Base-by-base conservation (phyloP, 306 rosid species). In the Trifolium fragiferum region DNA sequence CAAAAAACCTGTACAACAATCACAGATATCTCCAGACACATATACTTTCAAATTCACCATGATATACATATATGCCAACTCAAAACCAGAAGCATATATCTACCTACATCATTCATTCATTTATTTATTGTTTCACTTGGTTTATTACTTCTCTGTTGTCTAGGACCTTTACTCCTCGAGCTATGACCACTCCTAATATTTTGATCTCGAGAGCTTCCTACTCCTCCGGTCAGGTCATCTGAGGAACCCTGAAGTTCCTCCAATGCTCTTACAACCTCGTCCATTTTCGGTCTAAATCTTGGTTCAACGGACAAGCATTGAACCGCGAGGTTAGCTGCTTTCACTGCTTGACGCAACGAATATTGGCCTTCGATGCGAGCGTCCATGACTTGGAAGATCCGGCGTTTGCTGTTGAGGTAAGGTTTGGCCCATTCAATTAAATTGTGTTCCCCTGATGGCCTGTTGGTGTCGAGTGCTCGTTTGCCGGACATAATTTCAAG, bases 341-440 rank as follows among this genome's bases (percentile, higher is more conserved):
- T 90, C 80, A 90, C 87, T 1, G 96, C 98, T 68, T 76, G 82
- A 7, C 82, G 76, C n/a, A 82, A 10, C 0, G 90, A 58, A 80
- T 92, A 95, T 67, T 92, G 96, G 64, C 97, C 96, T 72, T 90
- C 90, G 0, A 95, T 75, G 3, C 99, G 97, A 49, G 88, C 72
- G 46, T 95, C 99, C 83, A 95, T 81, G 3, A 95, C 87, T 82
- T 87, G 88, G 78, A 89, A 76, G 57, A 90, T 83, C 68, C 80
- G 81, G 20, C 99, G 87, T 74, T 95, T 95, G 87, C 88, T 89
- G 57, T 81, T 82, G 66, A 95, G 93, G 85, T 85, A 90, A 21
- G 98, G 98, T 75, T 90, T 95, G 37, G 93, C 95, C 99, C 99
- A 95, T 44, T 90, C 95, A 8, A 95, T 87, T 21, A 95, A 81